Evolutionary conservation across 768 basidiomycete species (phyloP), one percentile per base, ranked within the genome.

Genomic region (Trametes coccinea): DNA sequence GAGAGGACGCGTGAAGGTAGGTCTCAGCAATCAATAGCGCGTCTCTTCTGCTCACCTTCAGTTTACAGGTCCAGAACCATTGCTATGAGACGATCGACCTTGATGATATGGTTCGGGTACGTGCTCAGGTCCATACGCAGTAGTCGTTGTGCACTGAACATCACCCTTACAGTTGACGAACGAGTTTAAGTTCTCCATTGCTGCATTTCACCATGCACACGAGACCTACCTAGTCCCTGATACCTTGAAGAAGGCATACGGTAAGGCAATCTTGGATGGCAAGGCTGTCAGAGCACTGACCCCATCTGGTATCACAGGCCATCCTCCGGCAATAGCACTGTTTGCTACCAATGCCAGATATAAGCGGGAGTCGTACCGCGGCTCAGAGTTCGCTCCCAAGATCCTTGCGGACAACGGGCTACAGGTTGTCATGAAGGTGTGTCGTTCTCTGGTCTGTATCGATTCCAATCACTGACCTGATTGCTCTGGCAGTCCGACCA

Each of bases 181-280:
- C 70, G 95, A 97, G 74, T 98, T 95, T 79, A 77, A 92, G 67
- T 94, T 93, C 70, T 82, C 85, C 1, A 79, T 95, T 31, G 84
- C 89, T 5, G 88, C 91, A 5, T 86, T 95, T 70, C 92, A 95
- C 68, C 89, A 92, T 69, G 95, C 93, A 7, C 87, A 92, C 56
- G 93, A 96, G 72, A 85, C 93, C 1, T 97, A 92, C 75, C 81
- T 97, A n/a, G 89, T 95, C 27, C 92, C 94, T 1, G 84, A 85
- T 27, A 75, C 89, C 4, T 75, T 98, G 62, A 95, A 93, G 74
- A 77, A 82, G 72, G 84, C 88, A 62, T 95, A 80, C 40, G 71
- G 66, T 68, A 17, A 43, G 22, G 60, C 2, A 7, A 5, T 27
- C 2, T 14, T 31, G 13, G 16, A 11, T 34, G 29, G 37, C 6